A percentile compares a stretch with the other conserved stretches of the same genome.
These are phyloP conservation scores for Zymoseptoria ardabiliae DNA, from an alignment of 2,329 filamentous ascomycete genomes.

Conservation along the genomic window DNA sequence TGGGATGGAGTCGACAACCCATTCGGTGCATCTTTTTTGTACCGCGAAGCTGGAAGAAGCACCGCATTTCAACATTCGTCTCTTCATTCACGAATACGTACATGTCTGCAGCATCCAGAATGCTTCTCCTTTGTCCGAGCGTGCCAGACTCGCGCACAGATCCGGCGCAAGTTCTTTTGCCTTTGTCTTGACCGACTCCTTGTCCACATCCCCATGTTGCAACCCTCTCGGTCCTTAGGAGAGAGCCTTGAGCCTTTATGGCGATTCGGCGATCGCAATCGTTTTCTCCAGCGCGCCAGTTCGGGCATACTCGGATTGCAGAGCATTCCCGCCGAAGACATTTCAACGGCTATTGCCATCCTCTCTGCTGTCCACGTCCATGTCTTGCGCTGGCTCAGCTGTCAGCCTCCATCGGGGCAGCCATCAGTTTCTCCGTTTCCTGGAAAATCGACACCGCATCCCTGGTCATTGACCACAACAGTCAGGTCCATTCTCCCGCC, in stretches of 20 bases:
- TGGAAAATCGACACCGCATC: too few species aligned
- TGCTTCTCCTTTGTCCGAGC: too few species aligned
- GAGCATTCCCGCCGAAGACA: constrained; percentile 23
- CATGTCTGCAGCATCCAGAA: constrained; percentile 62
- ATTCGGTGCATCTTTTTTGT: too few species aligned
- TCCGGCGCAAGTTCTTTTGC: constrained; percentile 77
- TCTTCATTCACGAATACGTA: constrained; percentile 89
- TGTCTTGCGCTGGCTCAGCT: constrained; percentile 1
- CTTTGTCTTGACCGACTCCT: constrained; percentile 74
- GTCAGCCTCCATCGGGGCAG: too few species aligned
- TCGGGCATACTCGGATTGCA: constrained; percentile 80
- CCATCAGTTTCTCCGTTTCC: too few species aligned
- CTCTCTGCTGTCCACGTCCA: constrained; percentile 16
- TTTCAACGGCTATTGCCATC: constrained; percentile 13
- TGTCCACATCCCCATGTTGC: constrained; percentile 78
- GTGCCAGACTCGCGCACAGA: constrained; percentile 46
- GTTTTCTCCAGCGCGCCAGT: constrained; percentile 88
- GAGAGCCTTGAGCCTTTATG: constrained; percentile 72
- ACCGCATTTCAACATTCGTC: constrained; percentile 80
- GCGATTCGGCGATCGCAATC: constrained; percentile 73
- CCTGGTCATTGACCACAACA: too few species aligned
- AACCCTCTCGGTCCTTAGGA: constrained; percentile 75
- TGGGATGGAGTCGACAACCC: constrained; percentile 81
- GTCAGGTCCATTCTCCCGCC: too few species aligned
- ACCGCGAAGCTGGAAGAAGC: constrained; percentile 85